Percentiles rank a stretch among this genome's conserved stretches.
phyloP scores from a whole-genome alignment of 2,329 filamentous ascomycete species.

The Pseudogymnoascus sp. region DNA sequence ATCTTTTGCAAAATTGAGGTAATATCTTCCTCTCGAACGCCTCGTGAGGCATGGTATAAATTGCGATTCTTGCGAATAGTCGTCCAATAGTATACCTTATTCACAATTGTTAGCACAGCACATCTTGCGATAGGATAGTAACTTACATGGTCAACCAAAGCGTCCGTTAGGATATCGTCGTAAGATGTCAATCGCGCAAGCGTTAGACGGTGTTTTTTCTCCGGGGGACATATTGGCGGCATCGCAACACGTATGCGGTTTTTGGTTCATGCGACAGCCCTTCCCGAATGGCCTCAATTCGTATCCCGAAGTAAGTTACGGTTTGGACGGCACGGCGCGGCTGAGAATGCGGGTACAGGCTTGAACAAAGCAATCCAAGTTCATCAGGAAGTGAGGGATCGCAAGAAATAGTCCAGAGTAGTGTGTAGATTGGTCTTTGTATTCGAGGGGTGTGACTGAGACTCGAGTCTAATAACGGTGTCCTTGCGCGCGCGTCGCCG shows the following conservation, averaged over 20 bases:
- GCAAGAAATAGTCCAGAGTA: not conserved
- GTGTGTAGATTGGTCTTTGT: not conserved
- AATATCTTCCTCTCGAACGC: slow-evolving; percentile 60
- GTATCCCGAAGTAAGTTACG: not conserved
- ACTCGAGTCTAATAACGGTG: slow-evolving; percentile 4
- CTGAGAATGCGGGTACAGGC: not conserved
- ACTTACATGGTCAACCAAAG: slow-evolving; percentile 82
- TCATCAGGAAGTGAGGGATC: not conserved
- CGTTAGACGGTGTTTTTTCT: slow-evolving; percentile 68
- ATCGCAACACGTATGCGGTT: slow-evolving; percentile 24
- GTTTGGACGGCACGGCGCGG: not conserved
- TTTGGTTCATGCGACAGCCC: slow-evolving; percentile 17
- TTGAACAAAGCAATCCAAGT: not conserved
- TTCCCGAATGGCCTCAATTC: slow-evolving; percentile 2
- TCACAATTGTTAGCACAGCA: slow-evolving; percentile 8
- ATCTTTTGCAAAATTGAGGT: slow-evolving; percentile 54
- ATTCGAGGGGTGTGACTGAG: not conserved
- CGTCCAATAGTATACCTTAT: slow-evolving; percentile 90
- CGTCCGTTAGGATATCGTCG: slow-evolving; percentile 93
- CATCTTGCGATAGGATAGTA: not conserved
- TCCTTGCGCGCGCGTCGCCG: slow-evolving; percentile 6
- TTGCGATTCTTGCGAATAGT: slow-evolving; percentile 88
- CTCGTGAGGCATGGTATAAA: slow-evolving; percentile 77
- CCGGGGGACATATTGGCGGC: slow-evolving; percentile 37
- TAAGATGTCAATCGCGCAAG: slow-evolving; percentile 83